Base-by-base conservation (phyloP, 805 yeast species). In the Hanseniaspora hatyaiensis region DNA sequence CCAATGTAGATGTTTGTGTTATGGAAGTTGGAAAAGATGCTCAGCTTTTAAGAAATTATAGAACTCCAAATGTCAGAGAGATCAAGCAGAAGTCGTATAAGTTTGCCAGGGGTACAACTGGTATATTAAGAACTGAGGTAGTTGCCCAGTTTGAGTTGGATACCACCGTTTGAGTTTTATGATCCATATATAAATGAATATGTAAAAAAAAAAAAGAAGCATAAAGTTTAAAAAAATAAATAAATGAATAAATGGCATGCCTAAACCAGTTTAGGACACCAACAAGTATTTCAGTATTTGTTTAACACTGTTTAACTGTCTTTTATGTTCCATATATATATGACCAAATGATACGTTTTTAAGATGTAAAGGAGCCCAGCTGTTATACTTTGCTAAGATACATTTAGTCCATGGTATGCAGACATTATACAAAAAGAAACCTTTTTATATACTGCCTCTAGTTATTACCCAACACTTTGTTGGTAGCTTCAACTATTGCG, bases 1-100 rank as follows among this genome's bases (percentile, higher is more conserved):
- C 98, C 24, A 92, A 92, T 61, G 97, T 92, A 31, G 98, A 92
- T 63, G 70, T 92, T 53, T 92, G 97, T 70, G 97, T 92, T 15
- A 86, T 92, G 94, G 96, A 89, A 67, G 69, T 75, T 34, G 95
- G 92, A 52, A 78, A 84, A 62, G 94, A 85, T 63, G 95, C 97
- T 8, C 77, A 73, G 52, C 72, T 89, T 49, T 70, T 74, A 63
- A 78, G 98, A 68, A 88, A 88, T 66, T 84, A 84, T 72, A 71
- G 82, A 62, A 85, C 87, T 46, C 98, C 98, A 51, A 92, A 92
- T 64, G 79, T 77, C 40, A 79, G 98, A 64, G 83, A 78, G 48
- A 69, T 73, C 57, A 92, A 92, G 71, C 80, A 81, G 54, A 76
- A 77, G 63, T 77, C 82, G 49, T 92, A 92, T 68, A 83, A 78